Evolutionary conservation across 768 basidiomycete species (phyloP).

Genomic region (Amanita phalloides): DNA sequence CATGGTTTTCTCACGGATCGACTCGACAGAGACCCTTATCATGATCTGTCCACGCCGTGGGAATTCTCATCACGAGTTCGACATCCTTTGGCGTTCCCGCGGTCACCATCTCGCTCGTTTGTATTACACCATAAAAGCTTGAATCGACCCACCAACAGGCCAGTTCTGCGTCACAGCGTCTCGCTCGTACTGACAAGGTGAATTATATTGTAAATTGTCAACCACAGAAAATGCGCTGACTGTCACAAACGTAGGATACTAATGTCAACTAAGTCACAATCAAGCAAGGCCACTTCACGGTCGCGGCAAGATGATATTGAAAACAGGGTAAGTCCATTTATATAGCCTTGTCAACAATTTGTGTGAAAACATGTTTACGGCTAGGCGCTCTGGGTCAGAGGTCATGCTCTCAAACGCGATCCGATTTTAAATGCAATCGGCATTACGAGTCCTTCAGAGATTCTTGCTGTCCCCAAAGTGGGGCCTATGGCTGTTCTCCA

Average conservation of each 20-base stretch:
- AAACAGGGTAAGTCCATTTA: conserved; percentile 2
- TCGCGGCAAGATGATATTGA: conserved; percentile 2
- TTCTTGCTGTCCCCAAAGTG: neutral
- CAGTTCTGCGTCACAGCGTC: conserved; percentile 1
- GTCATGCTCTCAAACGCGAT: neutral
- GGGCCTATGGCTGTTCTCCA: conserved; percentile 3
- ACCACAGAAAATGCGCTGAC: conserved; percentile 1
- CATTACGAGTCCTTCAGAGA: conserved; percentile 2
- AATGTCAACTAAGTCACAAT: conserved; percentile 2
- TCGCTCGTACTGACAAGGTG: neutral
- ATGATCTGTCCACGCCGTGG: no score
- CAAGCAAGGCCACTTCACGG: conserved; percentile 1
- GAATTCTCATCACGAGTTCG: no score
- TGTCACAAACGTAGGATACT: neutral
- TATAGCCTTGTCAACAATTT: neutral
- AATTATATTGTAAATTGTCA: neutral
- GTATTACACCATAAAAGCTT: neutral
- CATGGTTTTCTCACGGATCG: no score
- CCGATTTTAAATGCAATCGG: conserved; percentile 1
- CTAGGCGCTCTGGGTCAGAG: neutral
- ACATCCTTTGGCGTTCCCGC: no score
- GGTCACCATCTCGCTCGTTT: no score
- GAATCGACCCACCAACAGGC: neutral
- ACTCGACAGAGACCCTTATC: no score
- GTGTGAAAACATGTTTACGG: neutral